Conservation (phyloP, 2,329 filamentous ascomycete species). For the Pseudogymnoascus sp. region DNA sequence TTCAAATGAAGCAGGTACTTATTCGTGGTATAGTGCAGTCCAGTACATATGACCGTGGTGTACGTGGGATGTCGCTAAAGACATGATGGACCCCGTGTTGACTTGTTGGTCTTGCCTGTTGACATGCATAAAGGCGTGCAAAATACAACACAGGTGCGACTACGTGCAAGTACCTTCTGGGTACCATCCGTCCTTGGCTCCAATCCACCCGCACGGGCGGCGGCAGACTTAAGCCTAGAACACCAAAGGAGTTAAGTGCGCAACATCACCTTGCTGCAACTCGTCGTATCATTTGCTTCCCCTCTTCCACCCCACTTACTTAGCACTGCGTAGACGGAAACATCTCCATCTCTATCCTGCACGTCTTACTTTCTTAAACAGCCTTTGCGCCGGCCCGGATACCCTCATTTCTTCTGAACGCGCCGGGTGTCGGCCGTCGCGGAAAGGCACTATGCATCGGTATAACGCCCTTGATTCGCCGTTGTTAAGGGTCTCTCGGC, state of each 20-base stretch:
- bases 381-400: conserved; percentile 4
- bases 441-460: conserved; percentile 4
- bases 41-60: not conserved
- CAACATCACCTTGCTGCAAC: conserved; percentile 8
- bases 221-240: conserved; percentile 8
- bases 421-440: not conserved
- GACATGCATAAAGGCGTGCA: not conserved
- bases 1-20: conserved; percentile 7
- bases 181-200: conserved; percentile 6
- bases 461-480: conserved; percentile 36
- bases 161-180: not conserved
- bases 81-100: not conserved
- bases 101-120: not conserved
- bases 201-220: conserved; percentile 8
- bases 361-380: conserved; percentile 10
- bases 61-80: not conserved
- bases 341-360: conserved; percentile 6
- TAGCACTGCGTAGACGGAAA: not conserved
- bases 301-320: conserved; percentile 5
- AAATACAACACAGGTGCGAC: not conserved
- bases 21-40: no score
- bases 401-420: not conserved
- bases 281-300: conserved; percentile 9
- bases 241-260: conserved; percentile 4
- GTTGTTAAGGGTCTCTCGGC: conserved; percentile 64